Conservation (phyloP, 2,329 filamentous ascomycete genomes). For the Bipolaris cookei region DNA sequence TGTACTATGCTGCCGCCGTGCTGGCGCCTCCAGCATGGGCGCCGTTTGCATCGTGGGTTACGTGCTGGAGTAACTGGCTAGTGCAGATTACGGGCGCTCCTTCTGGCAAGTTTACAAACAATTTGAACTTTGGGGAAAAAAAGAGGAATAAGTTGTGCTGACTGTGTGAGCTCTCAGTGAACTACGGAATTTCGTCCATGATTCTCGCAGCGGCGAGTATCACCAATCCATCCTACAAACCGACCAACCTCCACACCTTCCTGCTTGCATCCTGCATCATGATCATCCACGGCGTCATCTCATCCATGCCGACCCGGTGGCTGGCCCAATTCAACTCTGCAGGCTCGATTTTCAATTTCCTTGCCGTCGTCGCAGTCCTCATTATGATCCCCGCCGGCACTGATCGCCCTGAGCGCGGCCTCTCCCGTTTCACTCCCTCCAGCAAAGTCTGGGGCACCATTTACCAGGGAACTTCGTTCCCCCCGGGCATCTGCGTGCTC, state of each 20-base stretch:
- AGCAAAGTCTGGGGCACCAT: constrained; percentile 70
- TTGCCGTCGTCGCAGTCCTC: constrained; percentile 69
- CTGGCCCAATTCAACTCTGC: constrained; percentile 73
- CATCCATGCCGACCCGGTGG: constrained; percentile 73
- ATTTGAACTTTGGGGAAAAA: background rate
- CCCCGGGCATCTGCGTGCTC: constrained; percentile 69
- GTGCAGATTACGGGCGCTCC: constrained; percentile 70
- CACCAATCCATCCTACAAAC: constrained; percentile 67
- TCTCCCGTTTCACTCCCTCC: constrained; percentile 64
- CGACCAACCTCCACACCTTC: constrained; percentile 70
- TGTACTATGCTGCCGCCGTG: constrained; percentile 77
- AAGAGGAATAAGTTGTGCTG: background rate
- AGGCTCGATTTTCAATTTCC: constrained; percentile 73
- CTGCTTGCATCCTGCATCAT: constrained; percentile 71
- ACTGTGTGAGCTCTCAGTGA: constrained; percentile 51
- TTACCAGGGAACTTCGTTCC: constrained; percentile 70
- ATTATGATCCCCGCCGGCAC: constrained; percentile 71
- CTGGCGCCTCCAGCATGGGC: constrained; percentile 70
- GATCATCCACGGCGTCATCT: constrained; percentile 70
- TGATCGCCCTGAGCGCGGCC: constrained; percentile 57
- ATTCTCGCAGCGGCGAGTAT: constrained; percentile 74
- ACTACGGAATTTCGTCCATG: constrained; percentile 73
- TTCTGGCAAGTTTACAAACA: constrained; percentile 48
- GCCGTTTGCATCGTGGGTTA: constrained; percentile 71
- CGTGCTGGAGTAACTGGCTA: constrained; percentile 74